Conservation (phyloP, 1,284 basidiomycete genomes). For the Melampsora medusae region DNA sequence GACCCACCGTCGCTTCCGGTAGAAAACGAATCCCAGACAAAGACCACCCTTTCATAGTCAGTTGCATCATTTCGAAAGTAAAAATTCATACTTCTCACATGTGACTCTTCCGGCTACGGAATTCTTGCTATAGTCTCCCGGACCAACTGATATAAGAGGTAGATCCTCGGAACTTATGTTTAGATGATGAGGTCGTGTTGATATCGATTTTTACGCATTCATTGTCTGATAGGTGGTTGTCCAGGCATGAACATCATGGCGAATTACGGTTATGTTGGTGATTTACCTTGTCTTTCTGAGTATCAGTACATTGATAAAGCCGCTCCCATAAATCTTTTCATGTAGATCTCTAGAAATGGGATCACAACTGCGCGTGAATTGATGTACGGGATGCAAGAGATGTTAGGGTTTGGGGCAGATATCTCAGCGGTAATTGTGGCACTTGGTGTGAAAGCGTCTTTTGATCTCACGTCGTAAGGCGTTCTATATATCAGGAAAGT, state of each 20-base stretch:
- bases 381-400: constrained; percentile 2
- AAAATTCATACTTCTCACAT: no score
- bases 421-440: background rate
- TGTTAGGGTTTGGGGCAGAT: background rate
- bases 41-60: background rate
- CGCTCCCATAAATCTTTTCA: background rate
- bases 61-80: background rate
- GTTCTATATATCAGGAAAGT: no score
- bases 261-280: constrained; percentile 1
- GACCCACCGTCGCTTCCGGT: background rate
- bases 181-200: no score
- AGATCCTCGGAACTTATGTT: no score
- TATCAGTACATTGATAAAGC: background rate
- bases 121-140: no score
- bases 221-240: background rate
- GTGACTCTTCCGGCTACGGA: no score
- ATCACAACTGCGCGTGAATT: background rate
- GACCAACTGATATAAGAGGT: no score
- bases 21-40: background rate
- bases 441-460: background rate
- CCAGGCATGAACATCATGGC: background rate
- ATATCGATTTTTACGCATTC: no score
- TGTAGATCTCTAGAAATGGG: constrained; percentile 2
- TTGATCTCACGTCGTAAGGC: background rate
- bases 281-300: background rate